Base-by-base conservation (phyloP, 1,139 yeast species). In the Saccharomyces hybrid region DNA sequence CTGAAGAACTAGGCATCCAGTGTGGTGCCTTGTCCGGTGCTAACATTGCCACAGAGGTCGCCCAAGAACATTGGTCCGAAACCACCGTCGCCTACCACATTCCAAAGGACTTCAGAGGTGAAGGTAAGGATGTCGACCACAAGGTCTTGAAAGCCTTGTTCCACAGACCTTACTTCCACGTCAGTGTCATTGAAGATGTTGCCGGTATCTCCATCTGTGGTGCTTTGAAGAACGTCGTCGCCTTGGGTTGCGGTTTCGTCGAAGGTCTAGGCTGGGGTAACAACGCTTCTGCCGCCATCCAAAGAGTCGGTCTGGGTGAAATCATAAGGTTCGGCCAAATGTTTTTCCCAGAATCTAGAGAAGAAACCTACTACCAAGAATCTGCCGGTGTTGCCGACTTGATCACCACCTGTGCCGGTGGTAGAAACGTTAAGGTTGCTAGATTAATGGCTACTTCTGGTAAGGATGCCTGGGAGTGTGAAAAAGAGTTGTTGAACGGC, bases 211-310 rank as follows among this genome's bases (percentile, higher is more conserved):
- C 96, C 16, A 81, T 91, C 61, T 95, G 96, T 47, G 98, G 98
- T 67, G 98, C 98, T 8, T 80, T 91, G 71, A 91, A 91, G 76
- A 91, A 91, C 74, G 90, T 91, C 46, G 89, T 91, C 61, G 98
- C 98, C 54, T 78, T 89, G 67, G 91, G 95, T 56, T 96, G 95
- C 55, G 98, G 98, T 54, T 88, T 90, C 70, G 97, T 91, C 58
- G 96, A 88, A 74, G 97, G 97, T 63, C 80, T 86, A 58, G 96
- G 96, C 56, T 91, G 98, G 97, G 98, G 98, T 70, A 96, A 89
- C 75, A 91, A 91, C 70, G 97, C 98, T 62, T 89, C 90, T 74
- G 88, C 97, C 52, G 98, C 97, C 51, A 83, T 91, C 66, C 90
- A 91, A 91, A 83, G 98, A 76, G 84, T 95, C 63, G 98, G 98